phyloP scores from a whole-genome alignment of 495 filamentous ascomycete species.

The Cercophora samala region DNA sequence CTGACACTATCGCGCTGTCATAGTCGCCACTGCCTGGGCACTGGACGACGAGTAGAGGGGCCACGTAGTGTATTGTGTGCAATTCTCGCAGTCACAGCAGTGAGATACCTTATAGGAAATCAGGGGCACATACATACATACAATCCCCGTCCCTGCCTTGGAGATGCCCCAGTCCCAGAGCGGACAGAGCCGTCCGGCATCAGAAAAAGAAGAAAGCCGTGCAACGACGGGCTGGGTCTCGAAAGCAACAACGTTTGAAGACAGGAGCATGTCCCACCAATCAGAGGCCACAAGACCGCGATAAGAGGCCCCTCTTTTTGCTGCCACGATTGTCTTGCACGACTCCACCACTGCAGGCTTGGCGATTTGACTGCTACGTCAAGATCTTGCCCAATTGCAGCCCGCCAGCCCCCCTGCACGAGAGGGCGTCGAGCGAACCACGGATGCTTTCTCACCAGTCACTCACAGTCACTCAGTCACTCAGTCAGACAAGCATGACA shows the following conservation, averaged over 20 bases:
- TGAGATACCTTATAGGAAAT: too few relatives aligned
- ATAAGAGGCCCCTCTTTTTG: conserved; percentile 23
- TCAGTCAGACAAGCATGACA: too few relatives aligned
- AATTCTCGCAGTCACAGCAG: too few relatives aligned
- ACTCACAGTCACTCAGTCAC: neutral
- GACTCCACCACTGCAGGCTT: conserved; percentile 14
- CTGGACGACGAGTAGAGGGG: neutral
- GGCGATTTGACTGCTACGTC: conserved; percentile 29
- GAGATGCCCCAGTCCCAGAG: neutral
- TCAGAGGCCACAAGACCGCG: conserved; percentile 18
- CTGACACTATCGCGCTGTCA: conserved; percentile 8
- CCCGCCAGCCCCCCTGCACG: neutral
- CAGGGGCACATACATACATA: conserved; percentile 2
- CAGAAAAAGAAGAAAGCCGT: conserved; percentile 2
- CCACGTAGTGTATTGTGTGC: conserved; percentile 3
- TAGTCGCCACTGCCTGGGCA: conserved; percentile 8
- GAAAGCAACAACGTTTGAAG: conserved; percentile 5
- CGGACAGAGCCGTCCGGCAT: conserved; percentile 7
- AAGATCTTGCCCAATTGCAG: conserved; percentile 19
- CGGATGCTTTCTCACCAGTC: neutral
- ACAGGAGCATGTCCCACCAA: conserved; percentile 15
- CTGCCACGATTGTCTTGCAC: conserved; percentile 7
- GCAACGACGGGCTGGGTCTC: neutral
- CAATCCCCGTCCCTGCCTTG: neutral
- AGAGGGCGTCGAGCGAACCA: neutral